phyloP scores from a whole-genome alignment of 2,329 filamentous ascomycete species.

The Colletotrichum sidae region DNA sequence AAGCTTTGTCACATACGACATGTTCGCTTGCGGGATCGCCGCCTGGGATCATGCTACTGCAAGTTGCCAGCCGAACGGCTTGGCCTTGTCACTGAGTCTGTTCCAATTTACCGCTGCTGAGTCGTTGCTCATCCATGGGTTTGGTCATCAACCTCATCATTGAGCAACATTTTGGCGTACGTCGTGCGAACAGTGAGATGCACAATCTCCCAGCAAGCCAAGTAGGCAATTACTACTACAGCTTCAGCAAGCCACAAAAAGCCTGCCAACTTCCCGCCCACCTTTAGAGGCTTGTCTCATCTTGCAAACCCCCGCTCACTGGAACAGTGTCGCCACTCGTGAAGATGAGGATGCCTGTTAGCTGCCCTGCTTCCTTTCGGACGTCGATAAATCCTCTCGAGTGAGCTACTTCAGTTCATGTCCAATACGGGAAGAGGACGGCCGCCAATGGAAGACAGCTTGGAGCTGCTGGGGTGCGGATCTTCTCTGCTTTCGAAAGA shows the following conservation, averaged over 20 bases:
- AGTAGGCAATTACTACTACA: slow-evolving; percentile 7
- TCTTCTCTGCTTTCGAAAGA: no score
- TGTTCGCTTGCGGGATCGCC: slow-evolving; percentile 4
- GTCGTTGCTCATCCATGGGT: not conserved
- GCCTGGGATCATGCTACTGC: slow-evolving; percentile 12
- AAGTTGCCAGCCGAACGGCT: not conserved
- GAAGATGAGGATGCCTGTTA: not conserved
- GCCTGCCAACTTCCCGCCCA: slow-evolving; percentile 5
- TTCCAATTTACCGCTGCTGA: not conserved
- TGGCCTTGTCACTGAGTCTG: not conserved
- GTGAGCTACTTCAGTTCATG: slow-evolving; percentile 2
- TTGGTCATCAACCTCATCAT: no score
- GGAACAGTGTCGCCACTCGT: slow-evolving; percentile 2
- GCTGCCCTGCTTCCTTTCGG: not conserved
- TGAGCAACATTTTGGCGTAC: no score
- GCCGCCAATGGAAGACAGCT: not conserved
- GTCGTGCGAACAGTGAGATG: not conserved
- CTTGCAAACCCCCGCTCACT: slow-evolving; percentile 1
- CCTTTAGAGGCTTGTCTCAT: slow-evolving; percentile 1
- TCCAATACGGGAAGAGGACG: not conserved
- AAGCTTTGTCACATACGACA: no score
- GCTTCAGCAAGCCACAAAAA: slow-evolving; percentile 32
- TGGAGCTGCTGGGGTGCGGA: no score
- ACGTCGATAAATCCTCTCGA: slow-evolving; percentile 2
- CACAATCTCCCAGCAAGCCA: slow-evolving; percentile 8